These are phyloP conservation scores for Fusarium coffeatum DNA, from an alignment of 2,329 filamentous ascomycete genomes.

Conservation along the genomic window DNA sequence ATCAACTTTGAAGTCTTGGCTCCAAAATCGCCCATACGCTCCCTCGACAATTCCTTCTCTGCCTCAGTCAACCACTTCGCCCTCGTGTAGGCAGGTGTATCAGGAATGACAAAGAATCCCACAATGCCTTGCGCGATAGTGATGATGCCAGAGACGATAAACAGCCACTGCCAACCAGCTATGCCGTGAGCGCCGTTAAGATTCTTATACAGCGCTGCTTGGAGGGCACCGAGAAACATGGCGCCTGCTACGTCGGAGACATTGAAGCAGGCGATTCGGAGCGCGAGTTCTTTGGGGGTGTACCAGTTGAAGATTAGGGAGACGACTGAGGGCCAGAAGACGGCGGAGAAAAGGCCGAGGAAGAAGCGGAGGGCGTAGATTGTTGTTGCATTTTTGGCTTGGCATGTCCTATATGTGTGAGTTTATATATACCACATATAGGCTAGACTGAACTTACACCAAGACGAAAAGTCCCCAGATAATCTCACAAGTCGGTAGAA, in stretches of 20 bases:
- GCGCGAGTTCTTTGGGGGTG: slow-evolving; percentile 55
- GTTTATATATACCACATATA: too few relatives aligned
- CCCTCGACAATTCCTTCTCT: slow-evolving; percentile 44
- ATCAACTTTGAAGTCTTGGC: slow-evolving; percentile 48
- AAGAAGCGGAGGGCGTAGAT: slow-evolving; percentile 58
- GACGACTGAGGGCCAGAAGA: slow-evolving; percentile 54
- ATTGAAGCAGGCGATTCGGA: slow-evolving; percentile 58
- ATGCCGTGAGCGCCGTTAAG: slow-evolving; percentile 56
- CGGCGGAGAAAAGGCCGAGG: slow-evolving; percentile 54
- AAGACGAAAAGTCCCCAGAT: slow-evolving; percentile 48
- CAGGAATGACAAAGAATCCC: slow-evolving; percentile 54
- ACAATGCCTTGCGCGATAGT: slow-evolving; percentile 56
- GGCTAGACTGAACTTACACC: slow-evolving; percentile 29
- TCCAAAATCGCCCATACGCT: slow-evolving; percentile 47
- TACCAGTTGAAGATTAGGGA: slow-evolving; percentile 59
- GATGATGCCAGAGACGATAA: slow-evolving; percentile 58
- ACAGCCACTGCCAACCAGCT: slow-evolving; percentile 60
- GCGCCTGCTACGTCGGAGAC: slow-evolving; percentile 57
- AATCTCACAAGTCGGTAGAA: slow-evolving; percentile 54
- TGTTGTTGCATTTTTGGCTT: slow-evolving; percentile 52
- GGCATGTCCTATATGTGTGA: slow-evolving; percentile 38
- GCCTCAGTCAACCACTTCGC: slow-evolving; percentile 47
- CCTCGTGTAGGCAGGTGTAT: slow-evolving; percentile 48
- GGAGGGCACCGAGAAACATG: slow-evolving; percentile 59
- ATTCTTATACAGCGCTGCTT: slow-evolving; percentile 55